These are phyloP conservation scores for Phytophthora pistaciae DNA, from an alignment of 352 stramenopile species.

Conservation along the genomic window DNA sequence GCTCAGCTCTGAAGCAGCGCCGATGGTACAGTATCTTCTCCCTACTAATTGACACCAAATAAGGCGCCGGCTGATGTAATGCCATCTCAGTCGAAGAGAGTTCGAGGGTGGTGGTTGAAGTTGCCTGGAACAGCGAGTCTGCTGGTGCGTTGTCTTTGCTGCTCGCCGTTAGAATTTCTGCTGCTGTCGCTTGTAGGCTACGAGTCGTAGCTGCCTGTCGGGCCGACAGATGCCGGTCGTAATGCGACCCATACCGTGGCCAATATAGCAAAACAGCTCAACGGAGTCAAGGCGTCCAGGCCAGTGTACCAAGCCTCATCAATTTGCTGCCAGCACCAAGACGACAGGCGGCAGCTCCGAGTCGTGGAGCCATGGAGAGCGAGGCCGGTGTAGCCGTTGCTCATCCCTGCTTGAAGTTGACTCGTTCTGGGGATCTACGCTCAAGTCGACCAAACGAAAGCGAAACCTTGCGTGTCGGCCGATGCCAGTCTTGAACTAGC, in stretches of 20 bases:
- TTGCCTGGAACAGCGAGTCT: conserved; percentile 3
- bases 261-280: neutral
- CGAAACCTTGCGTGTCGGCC: conserved; percentile 31
- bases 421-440: conserved; percentile 26
- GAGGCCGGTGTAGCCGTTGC: conserved; percentile 1
- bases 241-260: neutral
- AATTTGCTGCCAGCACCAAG: neutral
- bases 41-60: neutral
- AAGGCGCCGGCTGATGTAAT: neutral
- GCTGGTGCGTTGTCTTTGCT: conserved; percentile 27
- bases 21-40: neutral
- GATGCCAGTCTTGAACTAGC: conserved; percentile 27
- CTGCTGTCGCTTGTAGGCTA: neutral
- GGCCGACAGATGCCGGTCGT: neutral
- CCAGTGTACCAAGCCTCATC: neutral
- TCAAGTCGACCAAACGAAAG: conserved; percentile 6
- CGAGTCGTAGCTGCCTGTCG: no score
- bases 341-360: neutral
- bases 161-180: conserved; percentile 15
- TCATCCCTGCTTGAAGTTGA: conserved; percentile 28
- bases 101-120: conserved; percentile 28
- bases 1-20: conserved; percentile 18
- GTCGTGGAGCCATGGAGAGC: conserved; percentile 4
- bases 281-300: neutral
- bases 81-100: neutral